Evolutionary conservation across 305 asterid species (phyloP), one percentile per base, ranked within the genome.

Genomic region (Andrographis paniculata): DNA sequence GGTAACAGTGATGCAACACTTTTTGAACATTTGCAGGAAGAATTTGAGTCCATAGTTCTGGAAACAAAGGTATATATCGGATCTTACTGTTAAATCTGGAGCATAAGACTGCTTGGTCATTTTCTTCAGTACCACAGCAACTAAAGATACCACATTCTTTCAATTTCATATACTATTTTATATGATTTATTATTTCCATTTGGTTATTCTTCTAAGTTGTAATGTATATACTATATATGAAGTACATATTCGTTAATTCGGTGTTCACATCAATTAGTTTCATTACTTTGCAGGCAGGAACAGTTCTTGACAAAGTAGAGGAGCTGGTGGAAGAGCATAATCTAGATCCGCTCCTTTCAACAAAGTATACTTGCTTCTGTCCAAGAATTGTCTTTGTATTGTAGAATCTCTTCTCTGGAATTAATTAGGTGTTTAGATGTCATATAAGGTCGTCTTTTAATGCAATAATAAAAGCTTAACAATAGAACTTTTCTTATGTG

Each of bases 261-360:
- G n/a, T n/a, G n/a, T n/a, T n/a, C n/a, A n/a, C 5, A 4, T 37
- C 3, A 37, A 0, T 37, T 13, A 9, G 4, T 23, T 24, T 15
- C 52, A 27, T 13, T 44, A 28, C 28, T 50, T 64, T 67, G 52
- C 67, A 86, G 95, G 85, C 72, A 42, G 94, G 78, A 52, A 22
- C 33, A 4, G 31, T 67, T 49, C 92, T 86, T 41, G 84, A 86
- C 71, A 58, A 49, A 39, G 92, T 79, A 57, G 94, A 82, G 59
- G 92, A 73, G 71, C 80, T 82, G 48, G 85, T 82, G 69, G 94
- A 82, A 73, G 94, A 77, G 63, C 85, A 75, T 52, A 62, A 55
- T 56, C 63, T 86, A 61, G 92, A 82, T 57, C 88, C 81, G 1
- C 65, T 82, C 36, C 54, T 21, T 63, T 60, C 75, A n/a, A 53